Base-by-base conservation (phyloP, 352 stramenopile species). In the Phytophthora europaea region DNA sequence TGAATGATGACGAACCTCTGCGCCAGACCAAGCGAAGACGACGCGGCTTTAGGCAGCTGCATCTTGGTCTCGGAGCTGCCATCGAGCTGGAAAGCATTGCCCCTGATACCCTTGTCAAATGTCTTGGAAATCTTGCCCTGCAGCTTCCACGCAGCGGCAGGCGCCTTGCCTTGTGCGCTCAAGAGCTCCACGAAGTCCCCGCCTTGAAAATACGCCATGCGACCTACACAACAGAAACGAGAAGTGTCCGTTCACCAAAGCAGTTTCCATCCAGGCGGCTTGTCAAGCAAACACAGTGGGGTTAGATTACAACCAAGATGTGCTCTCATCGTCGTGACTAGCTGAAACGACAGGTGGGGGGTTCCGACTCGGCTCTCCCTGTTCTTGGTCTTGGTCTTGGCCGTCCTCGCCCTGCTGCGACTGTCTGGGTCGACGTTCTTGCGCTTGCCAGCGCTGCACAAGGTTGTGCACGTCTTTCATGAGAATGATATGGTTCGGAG, bases 401-500 rank as follows among this genome's bases (percentile, higher is more conserved):
- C 34, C 40, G 5, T 33, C 45, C 6, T 72, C 45, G 6, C 26
- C 22, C 16, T 56, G 28, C 22, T 54, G 40, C 9, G n/a, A 50
- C 52, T 60, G 56, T 64, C 22, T 60, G 10, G 51, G 55, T 3
- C 61, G 71, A 15, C 72, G 68, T 34, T 80, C 70, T 67, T 81
- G 74, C 22, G 83, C 65, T 67, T 93, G 86, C 87, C 87, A 94
- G 10, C 82, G 73, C 64, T 91, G 83, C 53, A 92, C 84, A 18
- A 93, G 82, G 43, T 94, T 94, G 69, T 94, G 87, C 12, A 94
- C 81, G 60, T 94, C 87, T 53, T 94, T 94, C 87, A 94, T 94
- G 15, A 91, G 64, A 33, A 94, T 81, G 6, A 78, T 61, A n/a
- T 74, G 72, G 53, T 71, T 85, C 13, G 81, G 77, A 18, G 81